Base-by-base conservation (phyloP, 139 green algal genomes). In the Chlamydomonas eustigma region DNA sequence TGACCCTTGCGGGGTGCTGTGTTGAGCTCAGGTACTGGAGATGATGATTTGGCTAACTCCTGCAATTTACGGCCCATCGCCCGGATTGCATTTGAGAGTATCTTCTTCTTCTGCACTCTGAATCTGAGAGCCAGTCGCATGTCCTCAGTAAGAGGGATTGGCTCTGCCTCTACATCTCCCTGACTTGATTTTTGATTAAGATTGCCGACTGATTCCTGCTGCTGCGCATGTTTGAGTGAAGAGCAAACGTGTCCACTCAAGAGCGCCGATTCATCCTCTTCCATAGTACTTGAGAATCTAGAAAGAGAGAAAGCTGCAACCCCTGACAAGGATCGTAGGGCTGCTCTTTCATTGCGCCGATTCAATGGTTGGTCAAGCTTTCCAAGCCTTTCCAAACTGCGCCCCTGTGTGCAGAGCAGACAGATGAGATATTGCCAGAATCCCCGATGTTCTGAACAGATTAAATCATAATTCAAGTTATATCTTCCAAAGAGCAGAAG, bases 61-160 rank as follows among this genome's bases (percentile, higher is more conserved):
- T 83, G 70, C 36, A 82, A 22, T n/a, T 51, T 31, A 73, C 80
- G 70, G 0, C 70, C 75, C 34, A 91, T 71, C 4, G 34, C 30
- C 3, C 75, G 37, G 3, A 93, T 77, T 2, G 84, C 79, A 0
- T 75, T 34, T 3, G 81, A 25, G 64, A 93, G 80, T 25, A 90
- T 64, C 39, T 50, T 32, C 80, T 94, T 94, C 76, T 89, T 92
- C 3, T 88, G 83, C 12, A 77, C 39, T 0, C 89, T 69, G 36
- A 94, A 93, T 5, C 73, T 71, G 24, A 94, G 52, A 0, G 88
- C 89, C 32, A 89, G 63, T 69, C 52, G n/a, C 78, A 89, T 72
- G 12, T 93, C 88, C 1, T 52, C 39, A 12, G 76, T 33, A 4
- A 86, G 39, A 4, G 63, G 25, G 38, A 73, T 34, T 33, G n/a